Base-by-base conservation (phyloP, 169 alveolate species). In the Theileria parva region DNA sequence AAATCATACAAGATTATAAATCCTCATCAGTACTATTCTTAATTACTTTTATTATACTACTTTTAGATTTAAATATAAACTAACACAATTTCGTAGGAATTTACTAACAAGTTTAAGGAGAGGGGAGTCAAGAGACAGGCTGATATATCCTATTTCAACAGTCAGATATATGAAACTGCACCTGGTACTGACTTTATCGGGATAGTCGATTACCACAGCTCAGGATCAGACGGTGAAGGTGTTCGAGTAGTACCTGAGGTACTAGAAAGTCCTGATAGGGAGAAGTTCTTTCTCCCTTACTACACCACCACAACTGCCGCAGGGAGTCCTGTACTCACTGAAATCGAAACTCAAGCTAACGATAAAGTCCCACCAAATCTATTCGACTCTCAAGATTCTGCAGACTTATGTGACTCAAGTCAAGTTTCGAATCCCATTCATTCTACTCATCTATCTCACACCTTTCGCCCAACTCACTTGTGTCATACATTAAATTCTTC, bases 41-140 rank as follows among this genome's bases (percentile, higher is more conserved):
- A 44, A 44, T 44, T 44, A 44, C 17, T 44, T 44, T 44, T 44
- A n/a, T 8, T 37, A 0, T 44, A 44, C 8, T 44, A 44, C 15
- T 13, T 44, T 4, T 44, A 44, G 0, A 44, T 44, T 32, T 44
- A 4, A 44, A 44, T 13, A 44, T 11, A 44, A 44, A 44, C 17
- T 0, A 44, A 44, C 12, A 4, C 1, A 44, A 44, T 44, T 44
- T 44, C 2, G n/a, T 44, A 44, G 53, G 53, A 44, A 8, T 44
- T 4, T 44, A 13, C 17, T 0, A 44, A 44, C 8, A 79, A 71
- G 34, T 17, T 32, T 34, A 71, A 57, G 50, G 86, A 69, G 9
- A 44, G 86, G 59, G 72, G 68, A 25, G 86, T 69, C 37, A 57
- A 70, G 37, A 79, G 65, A 50, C 86, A 79, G 50, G 11, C 55